Percentiles rank a stretch among this genome's conserved stretches.
Conservation (phyloP, 768 basidiomycete species). For the Pholiota molesta region DNA sequence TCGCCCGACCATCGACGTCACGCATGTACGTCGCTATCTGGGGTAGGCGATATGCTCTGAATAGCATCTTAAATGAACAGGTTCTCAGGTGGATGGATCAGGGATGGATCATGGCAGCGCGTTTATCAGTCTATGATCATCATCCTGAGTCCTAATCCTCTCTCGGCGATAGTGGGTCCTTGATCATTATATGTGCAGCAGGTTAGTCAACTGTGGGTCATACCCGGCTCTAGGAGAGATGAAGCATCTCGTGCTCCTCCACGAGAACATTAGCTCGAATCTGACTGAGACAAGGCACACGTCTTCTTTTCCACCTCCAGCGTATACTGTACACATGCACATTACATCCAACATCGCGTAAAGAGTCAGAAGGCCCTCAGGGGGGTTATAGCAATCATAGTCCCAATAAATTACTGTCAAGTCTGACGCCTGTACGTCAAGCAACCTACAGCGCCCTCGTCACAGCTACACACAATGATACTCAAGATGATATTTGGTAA, state of each 20-base stretch:
- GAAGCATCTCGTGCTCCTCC: no score
- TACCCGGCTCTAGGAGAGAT: not conserved
- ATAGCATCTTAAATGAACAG: not conserved
- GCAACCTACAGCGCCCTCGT: not conserved
- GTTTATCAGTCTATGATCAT: constrained; percentile 1
- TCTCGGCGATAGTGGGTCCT: constrained; percentile 1
- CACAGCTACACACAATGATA: not conserved
- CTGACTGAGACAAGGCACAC: not conserved
- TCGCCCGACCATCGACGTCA: not conserved
- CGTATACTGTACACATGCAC: not conserved
- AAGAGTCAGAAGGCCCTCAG: not conserved
- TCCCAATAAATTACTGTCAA: not conserved
- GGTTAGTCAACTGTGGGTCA: not conserved
- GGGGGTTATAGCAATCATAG: not conserved
- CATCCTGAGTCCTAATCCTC: not conserved
- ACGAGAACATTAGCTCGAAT: no score
- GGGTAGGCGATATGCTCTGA: not conserved
- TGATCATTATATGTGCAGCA: not conserved
- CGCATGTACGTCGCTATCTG: not conserved
- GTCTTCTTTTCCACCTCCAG: not conserved
- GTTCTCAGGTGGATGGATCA: not conserved
- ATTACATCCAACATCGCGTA: not conserved
- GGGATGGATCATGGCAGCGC: no score
- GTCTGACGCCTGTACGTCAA: not conserved
- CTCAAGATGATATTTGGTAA: not conserved